A percentile compares a stretch with the other conserved stretches of the same genome.
Conservation (phyloP, 805 yeast genomes). For the Candida sonorensis region DNA sequence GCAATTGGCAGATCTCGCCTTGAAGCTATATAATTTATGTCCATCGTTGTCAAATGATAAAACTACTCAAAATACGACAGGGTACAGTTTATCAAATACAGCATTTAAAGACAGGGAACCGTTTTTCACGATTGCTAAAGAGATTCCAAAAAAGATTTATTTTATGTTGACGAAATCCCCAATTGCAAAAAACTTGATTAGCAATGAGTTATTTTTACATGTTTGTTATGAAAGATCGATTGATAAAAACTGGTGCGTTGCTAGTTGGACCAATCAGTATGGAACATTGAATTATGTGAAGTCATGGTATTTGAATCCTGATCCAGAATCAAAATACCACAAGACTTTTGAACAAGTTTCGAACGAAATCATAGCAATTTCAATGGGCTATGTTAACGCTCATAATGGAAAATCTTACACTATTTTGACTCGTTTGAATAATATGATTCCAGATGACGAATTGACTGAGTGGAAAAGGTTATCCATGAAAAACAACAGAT, state of each 20-base stretch:
- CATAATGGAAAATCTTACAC: slow-evolving; percentile 53
- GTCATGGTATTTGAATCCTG: slow-evolving; percentile 47
- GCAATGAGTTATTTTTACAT: slow-evolving; percentile 76
- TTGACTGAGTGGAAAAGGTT: slow-evolving; percentile 71
- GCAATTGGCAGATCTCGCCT: slow-evolving; percentile 37
- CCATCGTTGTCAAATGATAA: slow-evolving; percentile 24
- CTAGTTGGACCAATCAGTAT: slow-evolving; percentile 84
- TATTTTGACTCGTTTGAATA: slow-evolving; percentile 63
- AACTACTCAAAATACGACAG: background rate
- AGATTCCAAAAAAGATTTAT: slow-evolving; percentile 35
- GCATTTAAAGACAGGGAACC: slow-evolving; percentile 23
- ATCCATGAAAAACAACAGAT: slow-evolving; percentile 46
- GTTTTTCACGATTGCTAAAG: slow-evolving; percentile 33
- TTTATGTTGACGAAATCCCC: slow-evolving; percentile 36
- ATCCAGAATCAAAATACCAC: slow-evolving; percentile 24
- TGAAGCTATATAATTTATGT: slow-evolving; percentile 53
- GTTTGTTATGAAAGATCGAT: slow-evolving; percentile 77
- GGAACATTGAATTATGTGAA: slow-evolving; percentile 58
- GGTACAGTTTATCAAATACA: background rate
- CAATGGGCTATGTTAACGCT: slow-evolving; percentile 35
- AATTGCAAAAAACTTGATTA: slow-evolving; percentile 31
- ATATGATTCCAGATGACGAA: slow-evolving; percentile 77
- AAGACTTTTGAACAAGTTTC: slow-evolving; percentile 47
- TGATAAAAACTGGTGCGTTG: slow-evolving; percentile 79
- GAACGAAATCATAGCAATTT: slow-evolving; percentile 60